A percentile compares a stretch with the other conserved stretches of the same genome.
These are phyloP conservation scores for Camellia granthamiana DNA, from an alignment of 148 eudicot genomes.

Conservation along the genomic window DNA sequence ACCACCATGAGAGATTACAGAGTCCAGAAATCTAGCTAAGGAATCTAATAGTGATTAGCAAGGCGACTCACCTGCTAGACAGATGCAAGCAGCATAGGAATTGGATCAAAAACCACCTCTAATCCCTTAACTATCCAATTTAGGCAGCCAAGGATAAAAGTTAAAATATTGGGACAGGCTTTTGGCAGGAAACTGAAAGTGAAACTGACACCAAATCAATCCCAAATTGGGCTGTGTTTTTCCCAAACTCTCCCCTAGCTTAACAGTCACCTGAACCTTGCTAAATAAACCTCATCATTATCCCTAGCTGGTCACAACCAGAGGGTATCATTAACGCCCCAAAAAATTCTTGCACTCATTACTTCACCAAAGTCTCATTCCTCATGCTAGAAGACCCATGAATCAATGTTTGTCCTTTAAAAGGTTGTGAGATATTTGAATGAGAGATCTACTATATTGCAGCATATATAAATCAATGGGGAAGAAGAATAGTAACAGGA, in stretches of 20 bases:
- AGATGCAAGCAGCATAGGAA: neutral
- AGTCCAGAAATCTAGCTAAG: no score
- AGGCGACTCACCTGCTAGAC: no score
- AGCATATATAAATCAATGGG: constrained; percentile 4
- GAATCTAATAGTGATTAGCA: no score
- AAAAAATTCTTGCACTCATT: neutral
- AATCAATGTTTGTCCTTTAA: neutral
- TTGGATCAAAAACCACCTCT: neutral
- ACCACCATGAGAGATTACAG: no score
- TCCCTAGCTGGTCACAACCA: neutral
- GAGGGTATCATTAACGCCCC: neutral
- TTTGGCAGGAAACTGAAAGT: no score
- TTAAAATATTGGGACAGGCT: neutral
- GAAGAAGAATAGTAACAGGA: neutral
- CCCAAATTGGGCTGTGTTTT: neutral
- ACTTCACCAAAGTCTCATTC: neutral
- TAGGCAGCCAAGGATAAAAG: neutral
- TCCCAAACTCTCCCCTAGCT: neutral
- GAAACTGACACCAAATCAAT: neutral
- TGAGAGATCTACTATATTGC: neutral
- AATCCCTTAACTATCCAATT: neutral
- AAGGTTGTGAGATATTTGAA: neutral
- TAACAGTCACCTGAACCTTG: constrained; percentile 1
- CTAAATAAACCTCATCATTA: neutral
- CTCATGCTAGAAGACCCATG: neutral